Evolutionary conservation across 495 filamentous ascomycete genomes (phyloP).

Genomic region (Aspergillus saccharolyticus): DNA sequence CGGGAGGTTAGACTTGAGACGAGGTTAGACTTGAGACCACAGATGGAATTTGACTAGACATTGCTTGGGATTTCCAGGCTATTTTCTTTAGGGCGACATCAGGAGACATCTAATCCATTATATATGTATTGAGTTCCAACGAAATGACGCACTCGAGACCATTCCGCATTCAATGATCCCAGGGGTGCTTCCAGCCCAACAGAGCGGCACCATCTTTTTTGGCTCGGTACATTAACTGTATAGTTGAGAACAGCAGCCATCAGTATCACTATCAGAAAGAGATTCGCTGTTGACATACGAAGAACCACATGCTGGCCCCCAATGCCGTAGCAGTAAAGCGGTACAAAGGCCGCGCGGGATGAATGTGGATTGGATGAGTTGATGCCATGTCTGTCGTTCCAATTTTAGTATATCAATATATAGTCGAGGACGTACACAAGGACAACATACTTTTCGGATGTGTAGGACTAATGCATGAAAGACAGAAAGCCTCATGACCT

Average conservation of each 20-base stretch:
- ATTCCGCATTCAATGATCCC: conserved; percentile 76
- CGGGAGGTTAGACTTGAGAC: neutral
- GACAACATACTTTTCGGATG: conserved; percentile 2
- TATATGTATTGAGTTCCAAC: neutral
- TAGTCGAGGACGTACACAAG: neutral
- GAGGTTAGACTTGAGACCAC: neutral
- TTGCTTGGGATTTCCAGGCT: no score
- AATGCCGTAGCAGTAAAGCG: conserved; percentile 78
- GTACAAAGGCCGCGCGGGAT: conserved; percentile 71
- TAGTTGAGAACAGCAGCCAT: conserved; percentile 11
- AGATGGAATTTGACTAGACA: neutral
- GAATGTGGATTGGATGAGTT: conserved; percentile 68
- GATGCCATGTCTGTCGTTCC: conserved; percentile 46
- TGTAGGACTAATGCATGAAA: neutral
- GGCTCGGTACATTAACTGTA: conserved; percentile 86
- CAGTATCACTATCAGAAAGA: conserved; percentile 12
- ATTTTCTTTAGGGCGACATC: no score
- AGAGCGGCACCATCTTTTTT: conserved; percentile 88
- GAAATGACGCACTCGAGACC: neutral
- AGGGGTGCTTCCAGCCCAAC: conserved; percentile 93
- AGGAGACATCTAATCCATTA: no score
- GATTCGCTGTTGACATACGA: conserved; percentile 53
- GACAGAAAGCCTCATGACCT: neutral
- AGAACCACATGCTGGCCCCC: conserved; percentile 99
- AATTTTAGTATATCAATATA: neutral